Base-by-base conservation (phyloP, 2,329 filamentous ascomycete species). In the Ceratocystis destructans region DNA sequence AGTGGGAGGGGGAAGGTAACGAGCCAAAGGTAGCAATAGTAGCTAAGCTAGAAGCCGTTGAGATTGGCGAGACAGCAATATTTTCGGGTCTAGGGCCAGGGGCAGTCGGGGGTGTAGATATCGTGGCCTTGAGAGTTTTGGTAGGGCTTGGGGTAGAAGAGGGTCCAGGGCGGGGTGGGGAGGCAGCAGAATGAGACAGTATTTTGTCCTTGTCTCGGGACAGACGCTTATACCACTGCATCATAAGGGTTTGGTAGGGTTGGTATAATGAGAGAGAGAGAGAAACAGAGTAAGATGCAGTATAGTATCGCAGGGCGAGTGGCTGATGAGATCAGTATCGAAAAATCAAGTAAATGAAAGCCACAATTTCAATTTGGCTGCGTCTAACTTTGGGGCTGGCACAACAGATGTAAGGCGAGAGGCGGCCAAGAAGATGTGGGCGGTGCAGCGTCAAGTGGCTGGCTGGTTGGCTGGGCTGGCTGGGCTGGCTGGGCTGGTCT, bases 201-300 rank as follows among this genome's bases (percentile, higher is more conserved):
- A 67, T 53, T 62, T 65, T 68, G 59, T 68, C 63, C 57, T 68
- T 68, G 66, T 68, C 66, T 59, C 66, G 55, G 57, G 66, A 68
- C 48, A 68, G 44, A 3, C 66, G 63, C 63, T 68, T 68, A 66
- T 68, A 68, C 66, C 66, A 68, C 62, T 68, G 66, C 66, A 80
- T 76, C 45, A 10, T 41, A 15, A 41, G 78, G 64, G 74, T 77
- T 59, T 72, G 71, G 12, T 59, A 59, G 66, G 66, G 73, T 72
- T 70, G 74, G 74, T 63, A 72, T 70, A 50, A 41, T 41, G 48
- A 31, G 66, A 37, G 31, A 65, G 68, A 44, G 31, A 65, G 68
- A 44, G 31, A 57, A 33, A 57, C 10, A 6, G 3, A 25, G 22
- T 25, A 25, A 2, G 48, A 25, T 8, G 22, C 22, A 22, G 48